Conservation (phyloP, 768 basidiomycete genomes). For the Leucocoprinus sp. region DNA sequence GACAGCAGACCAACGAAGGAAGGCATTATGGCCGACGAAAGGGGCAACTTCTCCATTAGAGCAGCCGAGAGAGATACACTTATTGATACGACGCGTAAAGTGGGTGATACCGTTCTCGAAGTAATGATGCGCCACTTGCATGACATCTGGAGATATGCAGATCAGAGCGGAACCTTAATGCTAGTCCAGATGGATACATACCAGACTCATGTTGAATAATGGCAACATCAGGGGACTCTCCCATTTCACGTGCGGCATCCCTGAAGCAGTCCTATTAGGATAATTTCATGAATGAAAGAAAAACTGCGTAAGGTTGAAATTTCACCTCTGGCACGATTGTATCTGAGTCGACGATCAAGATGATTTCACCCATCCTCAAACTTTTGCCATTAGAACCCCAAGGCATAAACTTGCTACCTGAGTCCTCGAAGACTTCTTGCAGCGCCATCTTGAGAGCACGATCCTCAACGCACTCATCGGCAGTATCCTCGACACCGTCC, state of each 20-base stretch:
- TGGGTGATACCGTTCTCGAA: slow-evolving; percentile 88
- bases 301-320: not conserved
- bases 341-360: slow-evolving; percentile 78
- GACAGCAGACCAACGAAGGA: slow-evolving; percentile 79
- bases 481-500: slow-evolving; percentile 31
- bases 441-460: slow-evolving; percentile 64
- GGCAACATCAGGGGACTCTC: slow-evolving; percentile 67
- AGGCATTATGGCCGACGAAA: slow-evolving; percentile 83
- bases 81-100: slow-evolving; percentile 86
- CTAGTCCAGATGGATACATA: slow-evolving; percentile 17
- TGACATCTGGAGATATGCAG: slow-evolving; percentile 43
- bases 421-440: slow-evolving; percentile 63
- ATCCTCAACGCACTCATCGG: slow-evolving; percentile 56
- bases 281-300: not conserved
- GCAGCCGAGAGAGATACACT: slow-evolving; percentile 67
- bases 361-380: slow-evolving; percentile 68
- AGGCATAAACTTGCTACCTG: slow-evolving; percentile 43
- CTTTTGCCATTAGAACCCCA: slow-evolving; percentile 73
- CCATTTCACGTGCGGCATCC: slow-evolving; percentile 82
- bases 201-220: slow-evolving; percentile 88
- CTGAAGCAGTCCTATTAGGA: slow-evolving; percentile 66
- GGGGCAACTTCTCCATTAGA: slow-evolving; percentile 79
- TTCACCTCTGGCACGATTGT: slow-evolving; percentile 63
- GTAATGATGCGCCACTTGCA: slow-evolving; percentile 84
- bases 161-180: not conserved